Evolutionary conservation across 2,329 filamentous ascomycete species (phyloP), one percentile per base, ranked within the genome.

Genomic region (Didymella sp.): DNA sequence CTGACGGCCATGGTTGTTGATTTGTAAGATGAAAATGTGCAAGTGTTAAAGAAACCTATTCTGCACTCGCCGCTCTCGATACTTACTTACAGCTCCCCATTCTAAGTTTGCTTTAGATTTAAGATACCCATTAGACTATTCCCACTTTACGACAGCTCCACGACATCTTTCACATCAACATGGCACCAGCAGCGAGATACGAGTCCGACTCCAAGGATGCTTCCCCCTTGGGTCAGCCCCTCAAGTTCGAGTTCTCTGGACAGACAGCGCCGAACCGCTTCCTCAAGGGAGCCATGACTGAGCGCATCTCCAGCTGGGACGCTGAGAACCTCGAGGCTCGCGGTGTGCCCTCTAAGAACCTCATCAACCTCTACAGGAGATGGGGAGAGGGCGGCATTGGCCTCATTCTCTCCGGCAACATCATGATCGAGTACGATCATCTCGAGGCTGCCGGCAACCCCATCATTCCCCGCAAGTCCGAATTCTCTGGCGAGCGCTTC

Each of bases 201-300:
- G 70, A 78, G 54, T 74, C 78, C 48, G 71, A 76, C 50, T 58
- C 77, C 60, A 74, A 74, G 58, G 76, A 79, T 61, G 61, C 74
- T 21, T 67, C 75, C 1, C 75, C 78, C 9, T 61, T 81, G 56
- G 79, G 71, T 48, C 68, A 80, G 62, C 76, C 78, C n/a, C 72
- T 81, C 45, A 64, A 76, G 28, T 81, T 80, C 59, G 73, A 73
- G 15, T 81, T 81, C 62, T 82, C 82, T 38, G 80, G 81, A 48
- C 80, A 78, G 54, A 83, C 80, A 1, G 86, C 86, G 1, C 82
- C 81, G 38, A 90, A 89, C 69, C 80, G 86, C n/a, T 86, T 89
- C 66, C 72, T 89, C 61, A 90, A 90, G 73, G 85, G 79, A 6
- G 84, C 88, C 38, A 89, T 90, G 87, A 84, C 84, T 2, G 88